A percentile compares a stretch with the other conserved stretches of the same genome.
phyloP scores from a whole-genome alignment of 257 asterid genomes.

The Solanum piurae region DNA sequence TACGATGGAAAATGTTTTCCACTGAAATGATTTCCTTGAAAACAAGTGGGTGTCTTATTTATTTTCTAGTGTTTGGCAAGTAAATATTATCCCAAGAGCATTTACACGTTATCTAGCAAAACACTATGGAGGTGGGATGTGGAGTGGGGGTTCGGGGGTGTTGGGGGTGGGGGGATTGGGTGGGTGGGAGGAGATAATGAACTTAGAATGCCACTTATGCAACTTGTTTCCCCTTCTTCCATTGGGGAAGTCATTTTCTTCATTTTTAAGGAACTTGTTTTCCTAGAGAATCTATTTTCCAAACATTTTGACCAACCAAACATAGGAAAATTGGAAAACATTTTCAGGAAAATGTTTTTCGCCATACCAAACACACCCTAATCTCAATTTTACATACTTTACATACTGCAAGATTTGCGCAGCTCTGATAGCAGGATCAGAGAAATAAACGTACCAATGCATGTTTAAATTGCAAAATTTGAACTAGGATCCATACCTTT shows the following conservation, averaged over 20 bases:
- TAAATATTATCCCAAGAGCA: neutral
- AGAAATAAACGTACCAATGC: neutral
- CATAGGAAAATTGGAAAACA: neutral
- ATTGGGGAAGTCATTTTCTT: neutral
- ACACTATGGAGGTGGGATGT: neutral
- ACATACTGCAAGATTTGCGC: neutral
- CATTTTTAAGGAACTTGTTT: neutral
- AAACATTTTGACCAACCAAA: neutral
- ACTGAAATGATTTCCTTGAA: neutral
- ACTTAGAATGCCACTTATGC: neutral
- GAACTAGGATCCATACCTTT: conserved; percentile 30
- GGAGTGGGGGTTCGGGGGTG: neutral
- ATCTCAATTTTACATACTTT: neutral
- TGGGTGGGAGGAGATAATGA: neutral
- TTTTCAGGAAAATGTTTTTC: neutral
- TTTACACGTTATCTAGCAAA: neutral
- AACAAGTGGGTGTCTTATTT: neutral
- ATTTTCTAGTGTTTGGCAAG: neutral
- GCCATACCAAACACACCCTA: neutral
- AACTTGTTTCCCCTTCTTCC: neutral
- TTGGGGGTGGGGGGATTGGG: neutral
- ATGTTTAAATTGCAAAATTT: neutral
- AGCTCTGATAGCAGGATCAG: neutral
- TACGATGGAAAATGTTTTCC: neutral
- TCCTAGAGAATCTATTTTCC: neutral